Conservation (phyloP, 352 stramenopile species). For the Globisporangium perplexum region DNA sequence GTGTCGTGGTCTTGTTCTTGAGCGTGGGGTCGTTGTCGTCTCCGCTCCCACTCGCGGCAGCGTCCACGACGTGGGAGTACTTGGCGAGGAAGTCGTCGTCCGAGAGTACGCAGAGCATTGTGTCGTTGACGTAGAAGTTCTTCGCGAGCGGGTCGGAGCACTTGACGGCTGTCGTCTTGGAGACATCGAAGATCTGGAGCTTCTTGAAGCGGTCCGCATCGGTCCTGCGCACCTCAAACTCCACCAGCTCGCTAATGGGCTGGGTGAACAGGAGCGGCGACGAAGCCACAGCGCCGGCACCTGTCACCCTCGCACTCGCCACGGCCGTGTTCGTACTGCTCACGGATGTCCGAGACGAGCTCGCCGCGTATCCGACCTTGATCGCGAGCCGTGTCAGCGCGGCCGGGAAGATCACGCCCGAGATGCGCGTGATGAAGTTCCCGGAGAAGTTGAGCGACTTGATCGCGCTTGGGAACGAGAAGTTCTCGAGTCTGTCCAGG, state of each 20-base stretch:
- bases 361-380: conserved; percentile 1
- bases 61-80: conserved; percentile 14
- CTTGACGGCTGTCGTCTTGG: conserved; percentile 3
- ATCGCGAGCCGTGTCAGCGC: conserved; percentile 20
- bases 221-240: conserved; percentile 35
- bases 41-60: not conserved
- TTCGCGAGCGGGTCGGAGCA: conserved; percentile 28
- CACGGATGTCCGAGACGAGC: not conserved
- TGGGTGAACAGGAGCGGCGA: conserved; percentile 3
- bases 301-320: not conserved
- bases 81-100: conserved; percentile 33
- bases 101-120: conserved; percentile 33
- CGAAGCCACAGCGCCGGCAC: not conserved
- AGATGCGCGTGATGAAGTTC: conserved; percentile 30
- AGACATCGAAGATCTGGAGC: conserved; percentile 10
- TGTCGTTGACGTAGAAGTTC: conserved; percentile 30
- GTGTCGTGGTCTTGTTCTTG: not conserved
- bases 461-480: conserved; percentile 26
- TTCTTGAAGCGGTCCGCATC: conserved; percentile 23
- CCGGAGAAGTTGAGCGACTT: conserved; percentile 27
- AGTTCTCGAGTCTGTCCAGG: conserved; percentile 21
- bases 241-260: conserved; percentile 9
- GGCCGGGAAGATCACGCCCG: conserved; percentile 27
- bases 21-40: not conserved
- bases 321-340: not conserved